phyloP scores from a whole-genome alignment of 441 rosid species.

The Gossypium armourianum region DNA sequence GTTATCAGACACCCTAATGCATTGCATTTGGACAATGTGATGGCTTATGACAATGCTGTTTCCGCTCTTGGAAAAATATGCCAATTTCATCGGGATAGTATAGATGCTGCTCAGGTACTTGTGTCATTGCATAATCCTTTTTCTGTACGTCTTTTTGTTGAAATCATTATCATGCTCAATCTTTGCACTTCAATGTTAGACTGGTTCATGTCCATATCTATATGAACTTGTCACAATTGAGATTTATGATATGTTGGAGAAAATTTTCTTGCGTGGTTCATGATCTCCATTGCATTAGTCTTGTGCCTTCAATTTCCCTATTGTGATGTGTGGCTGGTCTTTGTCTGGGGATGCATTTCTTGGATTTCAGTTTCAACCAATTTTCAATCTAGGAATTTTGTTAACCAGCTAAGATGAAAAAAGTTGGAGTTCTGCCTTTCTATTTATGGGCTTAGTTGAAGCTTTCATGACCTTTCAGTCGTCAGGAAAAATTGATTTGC shows the following conservation, averaged over 20 bases:
- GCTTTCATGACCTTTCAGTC: not conserved
- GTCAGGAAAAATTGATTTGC: not conserved
- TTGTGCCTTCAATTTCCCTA: not conserved
- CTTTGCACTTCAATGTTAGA: not conserved
- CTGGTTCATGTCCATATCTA: not conserved
- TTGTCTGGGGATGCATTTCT: not conserved
- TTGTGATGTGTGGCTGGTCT: not conserved
- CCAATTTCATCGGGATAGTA: slow-evolving; percentile 38
- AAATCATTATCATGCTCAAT: not conserved
- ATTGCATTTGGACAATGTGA: slow-evolving; percentile 32
- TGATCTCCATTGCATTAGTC: not conserved
- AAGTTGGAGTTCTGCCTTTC: not conserved
- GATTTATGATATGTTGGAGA: slow-evolving; percentile 9
- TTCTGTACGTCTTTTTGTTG: not conserved
- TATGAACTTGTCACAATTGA: not conserved
- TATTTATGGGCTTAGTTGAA: not conserved
- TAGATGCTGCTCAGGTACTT: slow-evolving; percentile 43
- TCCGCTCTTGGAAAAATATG: slow-evolving; percentile 58
- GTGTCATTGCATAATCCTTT: not conserved
- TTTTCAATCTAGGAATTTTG: not conserved
- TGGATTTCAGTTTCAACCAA: not conserved
- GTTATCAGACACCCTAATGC: slow-evolving; percentile 40
- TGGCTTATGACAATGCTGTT: slow-evolving; percentile 60
- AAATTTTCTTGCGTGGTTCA: not conserved
- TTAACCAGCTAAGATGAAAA: not conserved